Base-by-base conservation (phyloP, 495 filamentous ascomycete genomes). In the Saxophila tyrrhenica region DNA sequence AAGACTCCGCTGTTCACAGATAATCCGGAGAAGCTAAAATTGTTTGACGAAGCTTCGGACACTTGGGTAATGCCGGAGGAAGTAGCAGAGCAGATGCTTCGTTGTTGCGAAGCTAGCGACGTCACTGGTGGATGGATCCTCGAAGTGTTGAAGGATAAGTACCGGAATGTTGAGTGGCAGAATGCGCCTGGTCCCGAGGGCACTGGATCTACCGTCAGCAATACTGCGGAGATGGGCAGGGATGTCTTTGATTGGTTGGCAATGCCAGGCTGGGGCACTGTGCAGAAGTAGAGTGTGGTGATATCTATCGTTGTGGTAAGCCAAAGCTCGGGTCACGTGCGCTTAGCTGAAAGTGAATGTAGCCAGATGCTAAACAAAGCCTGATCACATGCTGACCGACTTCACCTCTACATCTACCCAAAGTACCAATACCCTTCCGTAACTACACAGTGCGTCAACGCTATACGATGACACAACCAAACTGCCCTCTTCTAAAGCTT, bases 1-100 rank as follows among this genome's bases (percentile, higher is more conserved):
- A 80, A 79, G 60, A 86, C 82, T 21, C 69, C 83, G 24, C 62
- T 87, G 2, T 87, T 81, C 82, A 81, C 77, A 0, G 80, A 85
- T 0, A 70, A 83, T 58, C 80, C 81, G 15, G 81, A 85, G 63
- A 86, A 87, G 62, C 17, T 82, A 50, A 70, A 70, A 54, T 73
- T 82, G 63, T 54, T 84, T 1, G 66, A 75, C 50, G 68, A 70
- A 8, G 63, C 59, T 0, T 55, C 62, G 20, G 81, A 83, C 61
- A 69, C 65, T 50, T 86, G 82, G 82, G 79, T 79, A 21, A 78
- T 72, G 10, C 70, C 82, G 0, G 81, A 84, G 56, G 78, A 81
- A 56, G 82, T 87, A 0, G 82, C 80, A 5, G 70, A 75, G 45
- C 75, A 76, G 24, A 87, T 87, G 82, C 57, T 82, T 49, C 71